A percentile compares a stretch with the other conserved stretches of the same genome.
Conservation (phyloP, 176 grass and related monocot species). For the Oryza brachyantha region DNA sequence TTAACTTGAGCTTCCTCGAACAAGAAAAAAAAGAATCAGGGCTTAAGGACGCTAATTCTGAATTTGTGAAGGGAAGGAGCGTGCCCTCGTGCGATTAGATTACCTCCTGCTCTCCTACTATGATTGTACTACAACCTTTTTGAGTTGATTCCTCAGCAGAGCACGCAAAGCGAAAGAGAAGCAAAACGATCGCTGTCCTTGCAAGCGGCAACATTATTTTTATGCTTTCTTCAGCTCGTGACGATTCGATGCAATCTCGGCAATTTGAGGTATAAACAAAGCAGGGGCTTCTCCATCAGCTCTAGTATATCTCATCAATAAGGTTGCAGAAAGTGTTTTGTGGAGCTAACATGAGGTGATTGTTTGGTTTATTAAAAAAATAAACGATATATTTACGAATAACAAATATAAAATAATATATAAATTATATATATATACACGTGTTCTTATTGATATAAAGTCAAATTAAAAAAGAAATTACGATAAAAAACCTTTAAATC, state of each 20-base stretch:
- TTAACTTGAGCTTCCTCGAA: background rate
- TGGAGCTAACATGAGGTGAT: slow-evolving; percentile 12
- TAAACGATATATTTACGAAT: too few species aligned
- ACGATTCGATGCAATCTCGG: background rate
- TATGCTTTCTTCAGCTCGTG: background rate
- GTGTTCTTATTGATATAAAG: too few species aligned
- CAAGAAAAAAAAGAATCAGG: background rate
- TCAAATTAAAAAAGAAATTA: too few species aligned
- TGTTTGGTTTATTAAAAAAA: too few species aligned
- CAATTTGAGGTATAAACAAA: background rate
- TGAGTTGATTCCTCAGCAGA: background rate
- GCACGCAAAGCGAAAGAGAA: background rate
- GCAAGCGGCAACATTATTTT: background rate
- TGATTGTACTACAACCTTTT: background rate
- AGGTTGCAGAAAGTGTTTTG: background rate
- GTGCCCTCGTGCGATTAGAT: background rate
- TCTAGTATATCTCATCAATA: background rate
- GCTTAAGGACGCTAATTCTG: background rate
- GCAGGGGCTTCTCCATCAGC: background rate
- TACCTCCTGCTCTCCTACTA: too few species aligned
- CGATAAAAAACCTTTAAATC: too few species aligned
- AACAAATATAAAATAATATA: too few species aligned
- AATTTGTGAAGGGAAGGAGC: background rate
- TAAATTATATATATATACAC: too few species aligned
- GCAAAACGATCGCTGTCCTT: background rate